Conservation (phyloP, 208 protist species). For the Tritrichomonas foetus region DNA sequence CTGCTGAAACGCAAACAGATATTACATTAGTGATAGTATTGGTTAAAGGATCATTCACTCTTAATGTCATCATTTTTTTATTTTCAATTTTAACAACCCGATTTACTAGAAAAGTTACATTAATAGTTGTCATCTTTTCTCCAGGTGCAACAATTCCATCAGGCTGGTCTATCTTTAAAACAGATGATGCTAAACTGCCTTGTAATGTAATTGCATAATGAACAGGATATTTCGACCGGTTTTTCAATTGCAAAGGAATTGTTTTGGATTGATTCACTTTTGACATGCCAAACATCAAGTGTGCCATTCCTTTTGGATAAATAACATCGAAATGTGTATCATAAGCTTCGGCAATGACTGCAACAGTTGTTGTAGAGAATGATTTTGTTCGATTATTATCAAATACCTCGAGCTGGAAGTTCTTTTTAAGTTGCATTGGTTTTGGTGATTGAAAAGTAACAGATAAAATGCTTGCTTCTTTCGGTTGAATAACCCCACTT, state of each 20-base stretch:
- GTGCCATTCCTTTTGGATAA: neutral
- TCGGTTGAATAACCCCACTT: neutral
- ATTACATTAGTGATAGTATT: neutral
- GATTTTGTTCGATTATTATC: neutral
- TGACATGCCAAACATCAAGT: neutral
- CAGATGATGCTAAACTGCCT: neutral
- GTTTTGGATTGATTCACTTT: neutral
- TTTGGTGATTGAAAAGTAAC: neutral
- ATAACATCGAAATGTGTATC: neutral
- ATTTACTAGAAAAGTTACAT: neutral
- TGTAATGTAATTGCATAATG: neutral
- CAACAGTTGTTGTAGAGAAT: neutral
- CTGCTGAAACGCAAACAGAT: neutral
- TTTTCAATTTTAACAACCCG: neutral
- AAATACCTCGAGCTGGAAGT: neutral
- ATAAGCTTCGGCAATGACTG: neutral
- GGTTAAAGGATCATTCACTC: neutral
- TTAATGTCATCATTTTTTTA: neutral
- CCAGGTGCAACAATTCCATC: neutral
- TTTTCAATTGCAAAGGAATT: neutral
- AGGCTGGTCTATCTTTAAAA: neutral
- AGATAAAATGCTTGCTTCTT: neutral
- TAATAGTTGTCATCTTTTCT: neutral
- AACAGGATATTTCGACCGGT: neutral
- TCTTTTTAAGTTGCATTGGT: neutral